These are phyloP conservation scores for Candida ulmi DNA, from an alignment of 805 yeast species.

Conservation along the genomic window DNA sequence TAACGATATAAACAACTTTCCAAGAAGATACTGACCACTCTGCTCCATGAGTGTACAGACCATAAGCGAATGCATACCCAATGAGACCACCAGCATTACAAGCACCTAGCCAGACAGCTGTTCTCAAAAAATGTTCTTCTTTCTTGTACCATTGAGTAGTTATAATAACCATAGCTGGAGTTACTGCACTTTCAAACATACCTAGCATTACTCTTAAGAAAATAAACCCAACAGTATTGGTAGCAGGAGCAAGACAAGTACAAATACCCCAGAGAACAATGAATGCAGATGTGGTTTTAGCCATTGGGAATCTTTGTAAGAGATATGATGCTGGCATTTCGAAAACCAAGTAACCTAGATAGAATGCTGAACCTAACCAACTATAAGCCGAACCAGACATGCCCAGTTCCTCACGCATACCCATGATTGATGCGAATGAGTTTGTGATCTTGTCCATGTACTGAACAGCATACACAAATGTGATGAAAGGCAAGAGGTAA, in stretches of 20 bases:
- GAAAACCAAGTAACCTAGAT: constrained; percentile 58
- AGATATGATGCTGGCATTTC: constrained; percentile 42
- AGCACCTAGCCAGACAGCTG: constrained; percentile 38
- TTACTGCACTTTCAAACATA: constrained; percentile 44
- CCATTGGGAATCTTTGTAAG: constrained; percentile 53
- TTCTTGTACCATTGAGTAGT: constrained; percentile 55
- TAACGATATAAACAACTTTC: constrained; percentile 54
- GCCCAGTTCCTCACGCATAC: constrained; percentile 36
- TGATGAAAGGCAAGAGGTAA: constrained; percentile 44
- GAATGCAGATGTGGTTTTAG: constrained; percentile 41
- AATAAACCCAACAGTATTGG: constrained; percentile 31
- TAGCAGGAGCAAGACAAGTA: constrained; percentile 46
- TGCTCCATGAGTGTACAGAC: constrained; percentile 34
- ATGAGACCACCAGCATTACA: constrained; percentile 42
- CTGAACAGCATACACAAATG: constrained; percentile 44
- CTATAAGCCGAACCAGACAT: constrained; percentile 42
- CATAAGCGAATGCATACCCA: constrained; percentile 53
- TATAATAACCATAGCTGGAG: constrained; percentile 52
- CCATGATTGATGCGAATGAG: constrained; percentile 49
- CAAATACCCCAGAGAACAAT: constrained; percentile 60
- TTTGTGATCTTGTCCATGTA: constrained; percentile 56
- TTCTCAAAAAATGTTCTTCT: constrained; percentile 38
- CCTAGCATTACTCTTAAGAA: constrained; percentile 47
- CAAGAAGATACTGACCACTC: constrained; percentile 44
- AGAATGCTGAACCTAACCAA: constrained; percentile 58